Evolutionary conservation across 345 rosid species (phyloP), one percentile per base, ranked within the genome.

Genomic region (Melastoma malabathricum): DNA sequence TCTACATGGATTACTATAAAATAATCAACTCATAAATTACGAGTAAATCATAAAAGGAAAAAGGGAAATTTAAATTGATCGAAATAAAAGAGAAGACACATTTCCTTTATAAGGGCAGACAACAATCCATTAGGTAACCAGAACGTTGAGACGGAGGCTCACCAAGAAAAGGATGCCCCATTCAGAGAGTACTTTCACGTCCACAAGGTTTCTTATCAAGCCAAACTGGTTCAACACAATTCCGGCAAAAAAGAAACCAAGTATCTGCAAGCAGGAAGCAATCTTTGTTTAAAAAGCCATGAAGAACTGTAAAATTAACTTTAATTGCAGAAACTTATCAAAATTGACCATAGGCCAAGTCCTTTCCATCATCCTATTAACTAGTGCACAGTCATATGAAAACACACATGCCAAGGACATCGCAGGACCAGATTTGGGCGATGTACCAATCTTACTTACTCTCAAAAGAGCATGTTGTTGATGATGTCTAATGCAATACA

Each of bases 81-180:
- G 4, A 50, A 50, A 15, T 2, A 50, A 49, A 50, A n/a, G 31
- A 27, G 41, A 27, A 0, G 41, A 50, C 0, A 14, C 19, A 27
- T 44, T 13, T 50, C 31, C 53, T 20, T 31, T 13, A 14, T 50
- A 50, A 4, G 14, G 53, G 53, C 53, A 50, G 43, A 50, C 18
- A 50, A 39, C 13, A 50, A 50, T 18, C 31, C 31, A 27, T 2
- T 27, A 3, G 31, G 6, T 27, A 27, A 27, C 31, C 31, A 27
- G 31, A 27, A 27, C 3, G 31, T 27, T 6, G 6, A 2, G 31
- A 27, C 4, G 6, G 31, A 27, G 31, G 53, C 82, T 81, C 58
- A 86, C 98, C 96, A 90, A 64, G 66, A 90, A 90, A 66, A 90
- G 98, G 60, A 90, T 84, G 52, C 98, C 98, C 98, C 98, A 90